Evolutionary conservation across 202 grass and related monocot species (phyloP).

Genomic region (Elaeis oleifera): DNA sequence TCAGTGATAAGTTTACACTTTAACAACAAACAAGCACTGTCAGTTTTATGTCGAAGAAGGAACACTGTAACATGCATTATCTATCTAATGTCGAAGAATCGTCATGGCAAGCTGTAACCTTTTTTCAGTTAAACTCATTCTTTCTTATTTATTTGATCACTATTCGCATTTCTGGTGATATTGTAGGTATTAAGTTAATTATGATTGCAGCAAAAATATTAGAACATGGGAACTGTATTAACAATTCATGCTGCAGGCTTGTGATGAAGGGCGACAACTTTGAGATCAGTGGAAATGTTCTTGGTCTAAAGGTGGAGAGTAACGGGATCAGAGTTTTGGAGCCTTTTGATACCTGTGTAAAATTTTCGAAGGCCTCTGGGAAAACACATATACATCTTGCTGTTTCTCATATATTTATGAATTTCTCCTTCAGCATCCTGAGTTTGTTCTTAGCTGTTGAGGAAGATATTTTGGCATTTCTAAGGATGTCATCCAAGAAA

Average conservation of each 20-base stretch:
- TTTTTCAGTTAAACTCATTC: too few species aligned
- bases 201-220: too few species aligned
- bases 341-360: conserved; percentile 77
- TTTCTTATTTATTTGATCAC: too few species aligned
- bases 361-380: conserved; percentile 68
- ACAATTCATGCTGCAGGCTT: conserved; percentile 39
- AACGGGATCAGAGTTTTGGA: conserved; percentile 94
- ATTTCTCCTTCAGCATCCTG: conserved; percentile 97
- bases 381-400: conserved; percentile 78
- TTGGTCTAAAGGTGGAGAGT: conserved; percentile 92
- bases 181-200: too few species aligned
- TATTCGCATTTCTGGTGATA: too few species aligned
- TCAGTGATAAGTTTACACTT: too few species aligned
- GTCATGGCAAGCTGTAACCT: too few species aligned
- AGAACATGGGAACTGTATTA: not conserved
- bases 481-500: conserved; percentile 78
- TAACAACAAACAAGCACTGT: too few species aligned
- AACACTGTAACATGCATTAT: too few species aligned
- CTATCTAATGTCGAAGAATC: too few species aligned
- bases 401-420: conserved; percentile 93
- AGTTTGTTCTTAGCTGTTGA: conserved; percentile 81
- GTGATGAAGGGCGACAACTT: conserved; percentile 80
- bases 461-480: conserved; percentile 96
- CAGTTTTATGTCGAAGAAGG: too few species aligned
- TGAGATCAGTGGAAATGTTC: conserved; percentile 68